phyloP scores from a whole-genome alignment of 2,329 filamentous ascomycete species.

The Eutypella sp. region DNA sequence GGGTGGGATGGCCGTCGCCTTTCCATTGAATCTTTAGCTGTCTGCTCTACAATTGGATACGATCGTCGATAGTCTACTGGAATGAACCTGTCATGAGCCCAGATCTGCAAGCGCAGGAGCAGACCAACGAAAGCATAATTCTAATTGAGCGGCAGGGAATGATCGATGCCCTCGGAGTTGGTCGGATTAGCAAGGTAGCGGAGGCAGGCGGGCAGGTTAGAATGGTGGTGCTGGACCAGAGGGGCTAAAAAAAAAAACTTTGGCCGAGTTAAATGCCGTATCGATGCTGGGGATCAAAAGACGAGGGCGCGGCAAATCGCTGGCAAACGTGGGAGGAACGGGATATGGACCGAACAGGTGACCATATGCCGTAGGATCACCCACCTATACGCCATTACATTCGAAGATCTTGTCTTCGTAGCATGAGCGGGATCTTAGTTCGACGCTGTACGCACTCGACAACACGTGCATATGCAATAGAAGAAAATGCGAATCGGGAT shows the following conservation, averaged over 20 bases:
- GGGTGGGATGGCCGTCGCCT: no score
- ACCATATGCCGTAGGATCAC: neutral
- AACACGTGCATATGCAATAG: conserved; percentile 1
- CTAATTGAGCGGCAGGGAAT: neutral
- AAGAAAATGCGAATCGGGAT: neutral
- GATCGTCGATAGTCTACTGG: neutral
- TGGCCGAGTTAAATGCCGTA: neutral
- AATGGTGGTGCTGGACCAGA: no score
- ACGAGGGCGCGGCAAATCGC: neutral
- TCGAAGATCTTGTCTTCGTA: neutral
- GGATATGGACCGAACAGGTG: neutral
- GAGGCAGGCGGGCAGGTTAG: no score
- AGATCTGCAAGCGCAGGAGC: neutral
- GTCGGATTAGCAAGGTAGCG: no score
- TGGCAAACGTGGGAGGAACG: neutral
- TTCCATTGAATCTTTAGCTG: neutral
- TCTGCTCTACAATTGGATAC: neutral
- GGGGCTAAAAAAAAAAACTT: neutral
- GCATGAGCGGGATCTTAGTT: neutral
- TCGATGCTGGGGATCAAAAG: neutral
- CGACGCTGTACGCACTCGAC: neutral
- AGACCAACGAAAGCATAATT: neutral
- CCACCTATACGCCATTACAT: neutral
- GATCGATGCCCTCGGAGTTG: no score
- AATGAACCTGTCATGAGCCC: neutral